Evolutionary conservation across 768 basidiomycete genomes (phyloP).

Genomic region (Tylopilus plumbeoviolaceoides): DNA sequence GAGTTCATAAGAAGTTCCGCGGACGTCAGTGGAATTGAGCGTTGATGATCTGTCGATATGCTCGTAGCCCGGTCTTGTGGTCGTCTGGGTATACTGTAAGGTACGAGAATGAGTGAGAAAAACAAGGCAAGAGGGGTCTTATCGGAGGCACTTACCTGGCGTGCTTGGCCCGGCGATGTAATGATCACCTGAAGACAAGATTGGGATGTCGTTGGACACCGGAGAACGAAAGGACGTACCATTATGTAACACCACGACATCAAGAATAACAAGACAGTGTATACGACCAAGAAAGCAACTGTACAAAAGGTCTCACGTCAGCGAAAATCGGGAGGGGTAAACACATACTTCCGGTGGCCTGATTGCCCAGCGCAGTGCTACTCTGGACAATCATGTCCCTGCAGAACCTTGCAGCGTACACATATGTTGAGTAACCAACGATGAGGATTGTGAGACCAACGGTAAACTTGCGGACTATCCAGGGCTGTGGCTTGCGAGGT

Average conservation of each 20-base stretch:
- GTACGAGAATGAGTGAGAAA: conserved; percentile 8
- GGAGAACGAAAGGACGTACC: conserved; percentile 38
- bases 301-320: conserved; percentile 6
- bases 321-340: background rate
- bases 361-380: conserved; percentile 41
- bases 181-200: conserved; percentile 47
- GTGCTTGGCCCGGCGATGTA: conserved; percentile 67
- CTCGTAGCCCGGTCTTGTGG: conserved; percentile 21
- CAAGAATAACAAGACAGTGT: conserved; percentile 61
- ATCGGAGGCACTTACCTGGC: conserved; percentile 45
- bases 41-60: conserved; percentile 19
- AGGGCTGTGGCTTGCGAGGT: conserved; percentile 55
- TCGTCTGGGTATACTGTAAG: conserved; percentile 23
- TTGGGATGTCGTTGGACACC: background rate
- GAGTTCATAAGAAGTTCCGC: conserved; percentile 28
- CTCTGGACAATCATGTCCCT: conserved; percentile 60
- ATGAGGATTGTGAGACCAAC: conserved; percentile 57
- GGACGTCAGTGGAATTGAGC: conserved; percentile 21
- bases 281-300: conserved; percentile 70
- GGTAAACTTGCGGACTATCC: conserved; percentile 69
- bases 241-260: conserved; percentile 75
- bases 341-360: conserved; percentile 64
- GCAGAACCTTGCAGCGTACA: conserved; percentile 71
- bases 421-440: conserved; percentile 68
- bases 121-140: background rate